These are phyloP conservation scores for Metschnikowia matae DNA, from an alignment of 805 yeast species.

Conservation along the genomic window DNA sequence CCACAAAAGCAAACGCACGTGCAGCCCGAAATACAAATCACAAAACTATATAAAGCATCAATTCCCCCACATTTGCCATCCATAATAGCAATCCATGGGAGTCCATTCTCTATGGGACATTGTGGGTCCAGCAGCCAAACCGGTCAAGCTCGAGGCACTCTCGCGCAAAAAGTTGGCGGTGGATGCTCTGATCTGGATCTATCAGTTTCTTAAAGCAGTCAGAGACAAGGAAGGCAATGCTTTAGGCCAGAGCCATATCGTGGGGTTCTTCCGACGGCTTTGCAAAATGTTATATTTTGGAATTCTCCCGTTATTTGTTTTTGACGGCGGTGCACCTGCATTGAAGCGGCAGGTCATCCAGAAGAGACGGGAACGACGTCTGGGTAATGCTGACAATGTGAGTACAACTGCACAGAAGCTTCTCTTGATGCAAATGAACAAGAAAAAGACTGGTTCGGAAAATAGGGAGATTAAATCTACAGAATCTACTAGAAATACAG, in stretches of 20 bases:
- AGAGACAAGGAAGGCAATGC: conserved; percentile 81
- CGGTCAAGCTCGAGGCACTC: conserved; percentile 83
- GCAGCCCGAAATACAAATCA: too few species aligned
- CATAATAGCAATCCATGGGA: conserved; percentile 60
- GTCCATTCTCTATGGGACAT: conserved; percentile 94
- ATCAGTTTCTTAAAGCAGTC: conserved; percentile 93
- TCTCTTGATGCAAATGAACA: conserved; percentile 73
- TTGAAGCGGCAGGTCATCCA: conserved; percentile 76
- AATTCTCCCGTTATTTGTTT: conserved; percentile 82
- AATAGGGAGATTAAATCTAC: too few species aligned
- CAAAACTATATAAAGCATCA: too few species aligned
- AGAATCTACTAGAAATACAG: too few species aligned
- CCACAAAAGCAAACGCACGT: too few species aligned
- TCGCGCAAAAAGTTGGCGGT: conserved; percentile 80
- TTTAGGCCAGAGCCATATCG: conserved; percentile 74
- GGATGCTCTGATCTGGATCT: conserved; percentile 98
- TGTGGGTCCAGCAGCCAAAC: conserved; percentile 82
- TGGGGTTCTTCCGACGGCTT: conserved; percentile 93
- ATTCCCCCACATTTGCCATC: background rate
- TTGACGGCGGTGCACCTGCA: conserved; percentile 92
- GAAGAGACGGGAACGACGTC: conserved; percentile 66
- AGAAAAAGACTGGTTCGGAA: background rate
- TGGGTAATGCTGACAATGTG: conserved; percentile 68
- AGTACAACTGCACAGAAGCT: conserved; percentile 73
- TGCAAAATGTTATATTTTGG: conserved; percentile 88